Percentiles rank a stretch among this genome's conserved stretches.
phyloP scores from a whole-genome alignment of 495 filamentous ascomycete species.

The Sporormia fimetaria region DNA sequence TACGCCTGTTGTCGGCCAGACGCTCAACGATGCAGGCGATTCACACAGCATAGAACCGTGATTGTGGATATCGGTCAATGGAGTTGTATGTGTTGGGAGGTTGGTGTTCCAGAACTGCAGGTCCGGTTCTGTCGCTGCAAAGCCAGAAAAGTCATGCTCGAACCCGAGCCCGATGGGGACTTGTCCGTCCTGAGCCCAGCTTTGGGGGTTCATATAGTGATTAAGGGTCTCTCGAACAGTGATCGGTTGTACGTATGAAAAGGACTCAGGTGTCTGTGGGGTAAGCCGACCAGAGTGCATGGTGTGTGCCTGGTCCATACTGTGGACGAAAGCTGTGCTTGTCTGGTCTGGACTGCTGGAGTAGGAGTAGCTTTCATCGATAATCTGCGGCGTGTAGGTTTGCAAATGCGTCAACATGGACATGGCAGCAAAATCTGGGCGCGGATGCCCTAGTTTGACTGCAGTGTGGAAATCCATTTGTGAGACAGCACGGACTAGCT shows the following conservation, averaged over 20 bases:
- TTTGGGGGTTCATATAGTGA: conserved; percentile 12
- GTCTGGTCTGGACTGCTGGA: conserved; percentile 18
- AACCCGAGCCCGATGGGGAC: conserved; percentile 22
- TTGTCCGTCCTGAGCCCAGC: conserved; percentile 16
- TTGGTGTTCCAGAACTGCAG: conserved; percentile 13
- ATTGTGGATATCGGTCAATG: conserved; percentile 8
- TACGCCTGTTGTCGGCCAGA: conserved; percentile 4
- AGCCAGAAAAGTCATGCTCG: conserved; percentile 11
- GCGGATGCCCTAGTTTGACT: conserved; percentile 15
- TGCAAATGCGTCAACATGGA: conserved; percentile 14
- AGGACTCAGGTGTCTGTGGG: conserved; percentile 22
- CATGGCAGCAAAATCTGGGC: conserved; percentile 6
- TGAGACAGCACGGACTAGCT: conserved; percentile 9
- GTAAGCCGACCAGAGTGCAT: conserved; percentile 12
- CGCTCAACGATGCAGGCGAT: conserved; percentile 16
- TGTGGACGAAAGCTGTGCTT: conserved; percentile 11
- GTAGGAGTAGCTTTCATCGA: conserved; percentile 17
- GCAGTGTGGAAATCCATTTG: conserved; percentile 17
- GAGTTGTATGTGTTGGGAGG: conserved; percentile 1
- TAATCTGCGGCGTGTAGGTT: conserved; percentile 16
- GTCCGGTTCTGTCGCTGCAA: conserved; percentile 8
- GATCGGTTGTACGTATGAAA: conserved; percentile 10
- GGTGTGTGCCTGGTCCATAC: conserved; percentile 10
- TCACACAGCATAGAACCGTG: conserved; percentile 14
- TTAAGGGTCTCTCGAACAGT: conserved; percentile 14